Conservation (phyloP, 305 asterid species). For the Plantago lanceolata region DNA sequence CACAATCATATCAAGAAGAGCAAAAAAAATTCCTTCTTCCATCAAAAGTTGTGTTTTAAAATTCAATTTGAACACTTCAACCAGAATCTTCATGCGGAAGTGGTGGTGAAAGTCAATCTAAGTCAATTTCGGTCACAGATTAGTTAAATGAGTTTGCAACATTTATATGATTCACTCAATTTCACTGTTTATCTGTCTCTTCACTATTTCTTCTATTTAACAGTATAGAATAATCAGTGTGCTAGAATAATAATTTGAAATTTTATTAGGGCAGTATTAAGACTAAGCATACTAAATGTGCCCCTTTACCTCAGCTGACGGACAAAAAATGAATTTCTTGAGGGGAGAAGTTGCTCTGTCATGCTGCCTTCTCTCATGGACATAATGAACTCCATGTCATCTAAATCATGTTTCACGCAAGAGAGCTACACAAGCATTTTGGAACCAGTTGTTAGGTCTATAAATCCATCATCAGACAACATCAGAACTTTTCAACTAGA, state of each 20-base stretch:
- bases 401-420: conserved; percentile 70
- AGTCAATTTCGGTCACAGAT: background rate
- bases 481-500: conserved; percentile 6
- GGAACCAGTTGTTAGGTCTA: conserved; percentile 14
- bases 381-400: conserved; percentile 93
- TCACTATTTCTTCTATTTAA: background rate
- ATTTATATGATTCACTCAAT: background rate
- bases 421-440: conserved; percentile 62
- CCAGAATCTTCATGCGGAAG: no score
- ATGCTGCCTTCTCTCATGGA: conserved; percentile 81
- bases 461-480: conserved; percentile 19
- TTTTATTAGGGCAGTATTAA: background rate
- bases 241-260: background rate
- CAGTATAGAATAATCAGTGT: background rate
- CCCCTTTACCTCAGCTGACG: conserved; percentile 74
- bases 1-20: background rate
- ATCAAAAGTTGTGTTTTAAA: background rate
- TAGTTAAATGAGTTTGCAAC: background rate
- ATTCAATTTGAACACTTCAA: no score
- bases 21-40: background rate
- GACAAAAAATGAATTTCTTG: conserved; percentile 72
- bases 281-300: background rate
- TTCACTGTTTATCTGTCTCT: background rate
- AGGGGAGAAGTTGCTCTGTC: conserved; percentile 92
- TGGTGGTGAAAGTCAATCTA: no score